Evolutionary conservation across 164 flowering plant species (phyloP).

Genomic region (Dillenia suffruticosa): DNA sequence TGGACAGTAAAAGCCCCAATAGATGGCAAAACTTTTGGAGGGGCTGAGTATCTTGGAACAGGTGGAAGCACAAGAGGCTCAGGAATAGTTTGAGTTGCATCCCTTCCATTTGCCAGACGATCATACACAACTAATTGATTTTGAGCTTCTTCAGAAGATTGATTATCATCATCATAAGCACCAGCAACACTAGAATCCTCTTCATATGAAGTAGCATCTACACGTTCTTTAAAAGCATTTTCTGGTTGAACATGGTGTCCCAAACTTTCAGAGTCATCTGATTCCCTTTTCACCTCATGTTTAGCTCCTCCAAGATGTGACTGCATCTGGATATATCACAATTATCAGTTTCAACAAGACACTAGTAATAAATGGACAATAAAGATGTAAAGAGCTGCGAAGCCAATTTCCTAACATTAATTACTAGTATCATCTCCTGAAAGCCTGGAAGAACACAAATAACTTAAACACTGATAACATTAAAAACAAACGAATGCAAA

Average conservation of each 20-base stretch:
- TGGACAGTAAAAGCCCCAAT: conserved; percentile 85
- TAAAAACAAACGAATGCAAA: too few species aligned
- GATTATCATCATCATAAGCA: conserved; percentile 22
- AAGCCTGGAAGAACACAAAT: too few species aligned
- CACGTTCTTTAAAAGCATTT: conserved; percentile 12
- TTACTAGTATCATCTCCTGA: too few species aligned
- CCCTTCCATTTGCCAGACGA: conserved; percentile 24
- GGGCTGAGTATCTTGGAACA: conserved; percentile 10
- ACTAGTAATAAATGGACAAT: background rate
- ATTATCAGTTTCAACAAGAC: conserved; percentile 1
- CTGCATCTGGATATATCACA: conserved; percentile 17
- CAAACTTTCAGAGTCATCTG: conserved; percentile 11
- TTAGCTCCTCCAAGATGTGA: conserved; percentile 11
- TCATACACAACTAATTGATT: conserved; percentile 62
- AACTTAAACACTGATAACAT: too few species aligned
- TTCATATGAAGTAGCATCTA: conserved; percentile 16
- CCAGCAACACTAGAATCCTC: conserved; percentile 18
- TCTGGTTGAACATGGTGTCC: conserved; percentile 13
- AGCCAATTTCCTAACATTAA: too few species aligned
- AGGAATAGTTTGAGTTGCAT: conserved; percentile 23
- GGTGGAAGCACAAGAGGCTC: conserved; percentile 22
- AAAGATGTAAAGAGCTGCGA: too few species aligned
- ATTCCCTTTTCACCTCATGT: conserved; percentile 19
- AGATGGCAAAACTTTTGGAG: conserved; percentile 52
- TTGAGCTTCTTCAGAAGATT: conserved; percentile 15